A percentile compares a stretch with the other conserved stretches of the same genome.
Conservation (phyloP, 257 asterid species). For the Osmanthus fragrans region DNA sequence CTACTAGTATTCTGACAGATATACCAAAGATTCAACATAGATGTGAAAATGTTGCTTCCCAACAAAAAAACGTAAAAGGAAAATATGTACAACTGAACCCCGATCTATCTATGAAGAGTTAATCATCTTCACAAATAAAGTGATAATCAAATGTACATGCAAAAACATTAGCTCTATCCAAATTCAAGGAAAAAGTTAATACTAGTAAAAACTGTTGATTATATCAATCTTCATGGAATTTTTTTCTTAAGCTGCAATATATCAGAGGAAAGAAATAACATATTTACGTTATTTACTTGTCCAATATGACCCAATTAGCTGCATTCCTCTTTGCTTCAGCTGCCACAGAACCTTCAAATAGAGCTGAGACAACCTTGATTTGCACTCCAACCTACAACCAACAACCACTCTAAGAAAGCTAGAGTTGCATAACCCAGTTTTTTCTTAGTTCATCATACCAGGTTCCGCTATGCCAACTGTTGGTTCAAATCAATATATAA, state of each 20-base stretch:
- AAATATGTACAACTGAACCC: background rate
- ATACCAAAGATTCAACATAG: background rate
- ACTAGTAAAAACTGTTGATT: background rate
- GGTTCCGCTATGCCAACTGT: background rate
- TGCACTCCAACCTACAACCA: slow-evolving; percentile 69
- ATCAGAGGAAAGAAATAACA: slow-evolving; percentile 35
- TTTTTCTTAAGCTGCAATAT: slow-evolving; percentile 8
- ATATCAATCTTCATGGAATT: background rate
- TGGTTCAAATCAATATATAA: background rate
- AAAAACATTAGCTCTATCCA: background rate
- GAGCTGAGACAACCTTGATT: slow-evolving; percentile 70
- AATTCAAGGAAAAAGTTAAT: background rate
- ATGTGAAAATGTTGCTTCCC: background rate
- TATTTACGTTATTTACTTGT: slow-evolving; percentile 74
- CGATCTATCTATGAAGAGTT: background rate
- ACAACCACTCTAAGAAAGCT: slow-evolving; percentile 20
- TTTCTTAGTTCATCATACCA: background rate
- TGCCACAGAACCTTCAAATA: slow-evolving; percentile 65
- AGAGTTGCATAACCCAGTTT: background rate
- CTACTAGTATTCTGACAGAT: background rate
- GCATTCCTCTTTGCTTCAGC: slow-evolving; percentile 68
- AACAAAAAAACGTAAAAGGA: too few relatives aligned
- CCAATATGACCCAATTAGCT: slow-evolving; percentile 86
- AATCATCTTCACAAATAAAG: background rate
- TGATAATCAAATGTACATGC: background rate